phyloP scores from a whole-genome alignment of 2,329 filamentous ascomycete genomes.

The Scorias spongiosa region DNA sequence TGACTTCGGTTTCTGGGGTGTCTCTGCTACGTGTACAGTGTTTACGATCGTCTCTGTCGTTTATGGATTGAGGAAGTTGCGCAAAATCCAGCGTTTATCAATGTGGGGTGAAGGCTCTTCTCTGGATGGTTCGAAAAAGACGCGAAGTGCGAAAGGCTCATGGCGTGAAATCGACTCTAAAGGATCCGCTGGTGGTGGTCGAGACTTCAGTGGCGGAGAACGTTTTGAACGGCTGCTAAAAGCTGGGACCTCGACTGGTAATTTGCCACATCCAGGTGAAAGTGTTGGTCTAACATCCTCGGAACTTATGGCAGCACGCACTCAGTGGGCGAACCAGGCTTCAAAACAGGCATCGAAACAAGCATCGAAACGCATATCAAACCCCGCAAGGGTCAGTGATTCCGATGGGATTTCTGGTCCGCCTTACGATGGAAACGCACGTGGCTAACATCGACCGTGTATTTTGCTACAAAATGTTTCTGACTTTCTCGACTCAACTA shows the following conservation, averaged over 20 bases:
- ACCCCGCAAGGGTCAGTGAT: neutral
- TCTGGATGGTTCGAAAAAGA: slow-evolving; percentile 1
- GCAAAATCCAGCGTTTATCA: slow-evolving; percentile 72
- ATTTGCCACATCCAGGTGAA: too few relatives aligned
- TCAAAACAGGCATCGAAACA: too few relatives aligned
- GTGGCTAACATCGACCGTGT: too few relatives aligned
- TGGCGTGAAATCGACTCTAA: neutral
- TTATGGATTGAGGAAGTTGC: slow-evolving; percentile 71
- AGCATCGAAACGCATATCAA: too few relatives aligned
- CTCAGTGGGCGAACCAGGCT: too few relatives aligned
- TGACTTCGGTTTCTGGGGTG: slow-evolving; percentile 64
- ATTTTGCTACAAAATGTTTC: too few relatives aligned
- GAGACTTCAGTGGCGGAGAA: neutral
- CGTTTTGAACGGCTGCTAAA: neutral
- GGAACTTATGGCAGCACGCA: too few relatives aligned
- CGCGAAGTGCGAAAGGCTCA: neutral
- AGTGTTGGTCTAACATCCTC: too few relatives aligned
- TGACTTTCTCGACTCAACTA: too few relatives aligned
- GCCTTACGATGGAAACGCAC: too few relatives aligned
- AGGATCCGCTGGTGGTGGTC: neutral
- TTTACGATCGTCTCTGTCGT: slow-evolving; percentile 65
- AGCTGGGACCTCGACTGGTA: neutral
- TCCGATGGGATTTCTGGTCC: neutral
- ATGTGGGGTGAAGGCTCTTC: slow-evolving; percentile 55
- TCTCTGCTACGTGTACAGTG: slow-evolving; percentile 54